Evolutionary conservation across 2,329 filamentous ascomycete species (phyloP).

Genomic region (Talaromyces atroroseus): DNA sequence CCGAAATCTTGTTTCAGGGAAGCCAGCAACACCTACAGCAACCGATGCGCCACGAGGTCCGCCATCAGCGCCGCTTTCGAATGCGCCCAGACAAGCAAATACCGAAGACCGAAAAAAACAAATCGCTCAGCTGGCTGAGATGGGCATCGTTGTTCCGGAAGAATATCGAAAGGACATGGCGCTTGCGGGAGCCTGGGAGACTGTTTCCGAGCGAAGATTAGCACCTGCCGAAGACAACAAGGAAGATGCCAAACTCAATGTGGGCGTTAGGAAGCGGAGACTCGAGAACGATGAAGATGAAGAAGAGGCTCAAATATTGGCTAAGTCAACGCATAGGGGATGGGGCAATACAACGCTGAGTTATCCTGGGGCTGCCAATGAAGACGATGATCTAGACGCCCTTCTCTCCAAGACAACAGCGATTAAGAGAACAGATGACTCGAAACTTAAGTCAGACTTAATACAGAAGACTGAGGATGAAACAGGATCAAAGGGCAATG

Average conservation of each 20-base stretch:
- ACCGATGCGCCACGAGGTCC: constrained; percentile 24
- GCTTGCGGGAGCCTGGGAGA: constrained; percentile 83
- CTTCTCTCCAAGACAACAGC: constrained; percentile 38
- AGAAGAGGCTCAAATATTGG: constrained; percentile 18
- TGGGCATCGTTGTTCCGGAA: constrained; percentile 81
- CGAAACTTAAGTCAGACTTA: constrained; percentile 16
- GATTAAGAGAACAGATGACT: constrained; percentile 25
- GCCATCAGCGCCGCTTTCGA: constrained; percentile 25
- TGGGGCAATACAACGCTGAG: constrained; percentile 40
- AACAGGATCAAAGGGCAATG: background rate
- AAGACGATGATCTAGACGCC: constrained; percentile 38
- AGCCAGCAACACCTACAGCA: constrained; percentile 22
- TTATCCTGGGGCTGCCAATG: constrained; percentile 33
- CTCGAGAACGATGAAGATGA: constrained; percentile 39
- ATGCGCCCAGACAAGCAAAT: constrained; percentile 40
- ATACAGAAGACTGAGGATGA: constrained; percentile 10
- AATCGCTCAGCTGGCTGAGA: constrained; percentile 76
- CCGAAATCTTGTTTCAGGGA: constrained; percentile 64
- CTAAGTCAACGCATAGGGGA: constrained; percentile 23
- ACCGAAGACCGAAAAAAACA: constrained; percentile 72
- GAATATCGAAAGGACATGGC: constrained; percentile 75
- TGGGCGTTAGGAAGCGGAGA: constrained; percentile 44
- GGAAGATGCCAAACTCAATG: constrained; percentile 34
- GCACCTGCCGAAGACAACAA: constrained; percentile 34
- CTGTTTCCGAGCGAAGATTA: constrained; percentile 48